Percentiles rank a stretch among this genome's conserved stretches.
These are phyloP conservation scores for Puccinellia tenuiflora DNA, from an alignment of 176 grass and related monocot genomes.

Conservation along the genomic window DNA sequence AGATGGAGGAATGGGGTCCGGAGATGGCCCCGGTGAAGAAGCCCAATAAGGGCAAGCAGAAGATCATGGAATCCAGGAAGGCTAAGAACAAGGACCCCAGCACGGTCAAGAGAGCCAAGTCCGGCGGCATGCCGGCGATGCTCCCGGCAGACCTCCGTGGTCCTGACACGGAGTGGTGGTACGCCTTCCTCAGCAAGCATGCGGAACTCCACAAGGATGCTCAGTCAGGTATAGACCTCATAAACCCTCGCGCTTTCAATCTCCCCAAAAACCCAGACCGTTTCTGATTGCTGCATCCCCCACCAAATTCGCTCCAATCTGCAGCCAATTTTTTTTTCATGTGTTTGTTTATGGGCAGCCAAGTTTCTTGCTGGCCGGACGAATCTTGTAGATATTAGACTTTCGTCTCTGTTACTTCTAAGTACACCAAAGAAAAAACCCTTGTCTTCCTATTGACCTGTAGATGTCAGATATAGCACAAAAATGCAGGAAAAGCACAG, in stretches of 20 bases:
- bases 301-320: not conserved
- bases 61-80: not conserved
- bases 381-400: not conserved
- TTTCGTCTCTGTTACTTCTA: not conserved
- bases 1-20: not conserved
- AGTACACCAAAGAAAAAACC: not conserved
- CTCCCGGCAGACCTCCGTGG: constrained; percentile 56
- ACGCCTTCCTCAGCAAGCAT: constrained; percentile 70
- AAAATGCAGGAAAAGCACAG: not conserved
- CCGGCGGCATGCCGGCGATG: constrained; percentile 6
- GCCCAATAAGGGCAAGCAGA: constrained; percentile 53
- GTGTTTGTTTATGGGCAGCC: not conserved
- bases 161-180: constrained; percentile 94
- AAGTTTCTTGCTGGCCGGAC: not conserved
- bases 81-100: constrained; percentile 52
- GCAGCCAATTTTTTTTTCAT: not conserved
- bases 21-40: constrained; percentile 43
- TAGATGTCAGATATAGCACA: not conserved
- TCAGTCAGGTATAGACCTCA: constrained; percentile 23
- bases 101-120: constrained; percentile 37
- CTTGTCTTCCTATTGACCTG: not conserved
- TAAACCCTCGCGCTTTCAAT: not conserved
- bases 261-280: not conserved
- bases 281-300: constrained; percentile 20
- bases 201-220: constrained; percentile 36